Conservation (phyloP, 2,329 filamentous ascomycete genomes). For the Arachnopeziza araneosa region DNA sequence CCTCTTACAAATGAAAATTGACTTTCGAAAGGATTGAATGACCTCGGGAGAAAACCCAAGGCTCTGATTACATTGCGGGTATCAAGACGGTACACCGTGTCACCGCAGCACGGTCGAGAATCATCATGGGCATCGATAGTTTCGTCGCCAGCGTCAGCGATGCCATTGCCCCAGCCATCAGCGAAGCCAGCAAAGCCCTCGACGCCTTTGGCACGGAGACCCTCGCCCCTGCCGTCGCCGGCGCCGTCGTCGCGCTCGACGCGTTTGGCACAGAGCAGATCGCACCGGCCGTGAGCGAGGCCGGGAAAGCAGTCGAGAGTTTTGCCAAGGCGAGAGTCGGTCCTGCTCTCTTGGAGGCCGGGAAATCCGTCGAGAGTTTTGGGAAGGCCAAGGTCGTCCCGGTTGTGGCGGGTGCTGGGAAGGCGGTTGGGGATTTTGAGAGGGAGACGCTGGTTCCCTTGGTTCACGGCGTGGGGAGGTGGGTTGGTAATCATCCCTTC, state of each 20-base stretch:
- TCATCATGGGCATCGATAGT: too few relatives aligned
- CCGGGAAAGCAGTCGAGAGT: background rate
- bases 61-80: too few relatives aligned
- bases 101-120: too few relatives aligned
- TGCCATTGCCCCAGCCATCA: background rate
- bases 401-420: background rate
- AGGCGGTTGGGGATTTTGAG: background rate
- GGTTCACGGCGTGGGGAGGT: background rate
- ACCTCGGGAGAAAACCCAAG: too few relatives aligned
- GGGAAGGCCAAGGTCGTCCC: background rate
- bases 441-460: background rate
- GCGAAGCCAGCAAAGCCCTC: background rate
- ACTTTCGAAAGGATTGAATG: too few relatives aligned
- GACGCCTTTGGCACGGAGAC: background rate
- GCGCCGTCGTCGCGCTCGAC: background rate
- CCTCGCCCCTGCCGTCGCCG: background rate
- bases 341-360: background rate
- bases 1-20: too few relatives aligned
- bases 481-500: background rate
- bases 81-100: too few relatives aligned
- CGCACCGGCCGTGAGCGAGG: background rate
- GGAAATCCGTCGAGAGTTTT: background rate
- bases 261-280: background rate
- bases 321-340: background rate
- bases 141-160: background rate